Evolutionary conservation across 208 protist genomes (phyloP).

Genomic region (Naegleria gruberi): DNA sequence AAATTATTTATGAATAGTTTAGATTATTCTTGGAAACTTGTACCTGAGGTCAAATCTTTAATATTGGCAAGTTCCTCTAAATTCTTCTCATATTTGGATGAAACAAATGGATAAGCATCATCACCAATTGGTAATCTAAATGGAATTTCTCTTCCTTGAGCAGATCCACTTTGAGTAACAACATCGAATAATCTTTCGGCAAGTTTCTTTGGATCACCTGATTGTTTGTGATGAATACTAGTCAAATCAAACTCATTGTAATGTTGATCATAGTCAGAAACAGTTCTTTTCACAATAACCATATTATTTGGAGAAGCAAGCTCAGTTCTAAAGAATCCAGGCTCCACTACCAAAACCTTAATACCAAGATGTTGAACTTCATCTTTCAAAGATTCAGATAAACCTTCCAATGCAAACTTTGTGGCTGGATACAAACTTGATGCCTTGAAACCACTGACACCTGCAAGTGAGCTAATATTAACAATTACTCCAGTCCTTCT

Average conservation of each 20-base stretch:
- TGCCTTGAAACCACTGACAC: background rate
- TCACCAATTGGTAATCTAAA: background rate
- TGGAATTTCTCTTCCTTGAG: background rate
- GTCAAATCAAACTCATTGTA: background rate
- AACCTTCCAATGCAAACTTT: slow-evolving; percentile 30
- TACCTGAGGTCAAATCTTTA: too few relatives aligned
- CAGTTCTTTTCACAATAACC: background rate
- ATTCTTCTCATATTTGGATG: too few relatives aligned
- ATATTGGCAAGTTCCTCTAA: too few relatives aligned
- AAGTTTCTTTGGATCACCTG: slow-evolving; percentile 27
- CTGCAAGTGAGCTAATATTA: slow-evolving; percentile 15
- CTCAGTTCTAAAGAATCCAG: slow-evolving; percentile 23
- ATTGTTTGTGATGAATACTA: background rate
- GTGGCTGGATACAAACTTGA: slow-evolving; percentile 22
- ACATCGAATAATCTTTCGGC: slow-evolving; percentile 25
- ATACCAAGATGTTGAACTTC: slow-evolving; percentile 25
- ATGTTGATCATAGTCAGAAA: slow-evolving; percentile 23
- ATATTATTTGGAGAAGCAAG: background rate
- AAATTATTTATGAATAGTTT: too few relatives aligned
- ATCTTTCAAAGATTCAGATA: background rate
- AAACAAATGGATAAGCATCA: background rate
- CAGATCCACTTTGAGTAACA: slow-evolving; percentile 19
- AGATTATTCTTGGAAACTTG: too few relatives aligned
- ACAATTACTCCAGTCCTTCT: background rate
- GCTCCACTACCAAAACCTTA: slow-evolving; percentile 21